Conservation (phyloP, 2,329 filamentous ascomycete genomes). For the Tolypocladium album region DNA sequence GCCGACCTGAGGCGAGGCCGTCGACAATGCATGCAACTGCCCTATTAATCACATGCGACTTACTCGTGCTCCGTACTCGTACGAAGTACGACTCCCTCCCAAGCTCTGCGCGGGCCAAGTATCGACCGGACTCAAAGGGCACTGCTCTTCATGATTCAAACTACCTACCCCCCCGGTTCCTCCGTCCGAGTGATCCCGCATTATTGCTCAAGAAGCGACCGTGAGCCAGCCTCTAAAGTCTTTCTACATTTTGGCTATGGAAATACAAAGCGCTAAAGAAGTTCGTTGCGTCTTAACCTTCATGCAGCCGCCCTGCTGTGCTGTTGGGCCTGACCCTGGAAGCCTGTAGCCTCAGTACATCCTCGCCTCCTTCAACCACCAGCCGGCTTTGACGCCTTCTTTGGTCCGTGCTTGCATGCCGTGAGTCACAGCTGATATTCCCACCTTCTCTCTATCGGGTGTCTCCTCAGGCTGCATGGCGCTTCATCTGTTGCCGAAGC, state of each 20-base stretch:
- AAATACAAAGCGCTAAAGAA: background rate
- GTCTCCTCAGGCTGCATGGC: background rate
- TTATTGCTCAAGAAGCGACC: background rate
- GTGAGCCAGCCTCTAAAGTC: background rate
- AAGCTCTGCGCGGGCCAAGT: too few relatives aligned
- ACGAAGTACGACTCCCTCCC: too few relatives aligned
- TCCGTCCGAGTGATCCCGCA: background rate
- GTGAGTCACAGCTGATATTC: background rate
- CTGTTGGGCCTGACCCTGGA: background rate
- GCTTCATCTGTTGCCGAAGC: background rate
- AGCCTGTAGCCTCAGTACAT: background rate
- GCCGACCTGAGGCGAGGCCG: background rate
- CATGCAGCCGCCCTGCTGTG: background rate
- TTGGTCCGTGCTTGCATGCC: background rate
- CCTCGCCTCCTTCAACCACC: background rate
- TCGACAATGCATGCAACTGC: too few relatives aligned
- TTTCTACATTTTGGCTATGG: background rate
- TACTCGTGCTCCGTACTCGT: too few relatives aligned
- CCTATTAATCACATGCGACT: too few relatives aligned
- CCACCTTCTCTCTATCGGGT: background rate
- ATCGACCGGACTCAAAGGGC: background rate
- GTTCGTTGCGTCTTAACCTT: background rate
- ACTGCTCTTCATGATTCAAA: background rate
- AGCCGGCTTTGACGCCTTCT: background rate
- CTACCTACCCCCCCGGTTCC: background rate